Base-by-base conservation (phyloP, 495 filamentous ascomycete species). In the Arthonia radiata region DNA sequence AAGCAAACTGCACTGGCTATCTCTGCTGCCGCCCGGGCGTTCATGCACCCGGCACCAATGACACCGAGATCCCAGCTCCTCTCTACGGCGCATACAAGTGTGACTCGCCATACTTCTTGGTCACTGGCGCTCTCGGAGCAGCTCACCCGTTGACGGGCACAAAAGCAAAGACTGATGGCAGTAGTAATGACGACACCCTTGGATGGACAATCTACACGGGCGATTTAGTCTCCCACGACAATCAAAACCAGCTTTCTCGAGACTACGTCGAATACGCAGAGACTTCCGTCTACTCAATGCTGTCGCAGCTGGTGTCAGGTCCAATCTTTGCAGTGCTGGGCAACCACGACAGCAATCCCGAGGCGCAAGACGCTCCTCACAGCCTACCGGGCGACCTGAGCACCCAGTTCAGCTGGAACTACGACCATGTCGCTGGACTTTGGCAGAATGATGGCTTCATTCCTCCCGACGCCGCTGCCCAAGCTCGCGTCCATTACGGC, bases 101-200 rank as follows among this genome's bases (percentile, higher is more conserved):
- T 31, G 64, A 68, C 32, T 58, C 61, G 4, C 64, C 62, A 3
- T 67, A 65, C 31, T 61, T 64, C 23, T 48, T 70, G 1, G 61
- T 46, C 17, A 37, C 64, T 4, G 62, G 60, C 15, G 62, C 61
- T 14, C 43, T 68, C 4, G 56, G 68, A 43, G 54, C 62, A 4
- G 52, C 67, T 24, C 54, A 47, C 3, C 56, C 64, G 10, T 33
- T 70, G 39, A 65, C 61, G 11, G 64, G 64, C 2, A 66, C 61
- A 6, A 46, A 48, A 6, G n/a, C n/a, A n/a, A n/a, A n/a, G n/a
- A n/a, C n/a, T n/a, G n/a, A n/a, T n/a, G n/a, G n/a, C n/a, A n/a
- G n/a, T n/a, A n/a, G n/a, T n/a, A n/a, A n/a, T n/a, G 26, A 37
- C 9, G 25, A 49, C 10, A 45, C 50, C 16, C 36, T 66, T 15